Evolutionary conservation across 306 rosid genomes (phyloP).

Genomic region (Cyamopsis tetragonoloba): DNA sequence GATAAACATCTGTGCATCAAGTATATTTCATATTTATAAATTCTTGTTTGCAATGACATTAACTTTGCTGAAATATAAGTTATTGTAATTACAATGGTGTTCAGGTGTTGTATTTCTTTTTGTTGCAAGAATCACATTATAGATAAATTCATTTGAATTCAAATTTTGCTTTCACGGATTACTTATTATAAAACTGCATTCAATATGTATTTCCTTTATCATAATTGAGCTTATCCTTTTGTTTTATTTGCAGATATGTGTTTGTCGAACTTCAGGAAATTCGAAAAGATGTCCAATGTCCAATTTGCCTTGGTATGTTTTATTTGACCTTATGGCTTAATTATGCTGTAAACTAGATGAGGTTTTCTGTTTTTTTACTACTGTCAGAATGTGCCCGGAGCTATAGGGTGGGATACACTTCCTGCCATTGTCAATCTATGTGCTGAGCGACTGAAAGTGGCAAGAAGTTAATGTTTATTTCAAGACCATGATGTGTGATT

Average conservation of each 20-base stretch:
- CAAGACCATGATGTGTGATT: neutral
- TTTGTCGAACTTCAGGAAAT: conserved; percentile 54
- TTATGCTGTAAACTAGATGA: conserved; percentile 1
- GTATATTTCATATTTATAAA: neutral
- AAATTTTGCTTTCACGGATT: neutral
- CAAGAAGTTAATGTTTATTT: conserved; percentile 3
- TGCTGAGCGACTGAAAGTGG: neutral
- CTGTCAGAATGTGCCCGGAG: conserved; percentile 2
- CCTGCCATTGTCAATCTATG: neutral
- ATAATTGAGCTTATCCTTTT: conserved; percentile 11
- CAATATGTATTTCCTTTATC: neutral
- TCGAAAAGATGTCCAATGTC: conserved; percentile 92
- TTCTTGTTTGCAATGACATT: neutral
- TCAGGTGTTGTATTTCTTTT: neutral
- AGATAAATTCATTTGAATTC: neutral
- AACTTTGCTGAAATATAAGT: neutral
- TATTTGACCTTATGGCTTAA: conserved; percentile 20
- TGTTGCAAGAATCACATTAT: neutral
- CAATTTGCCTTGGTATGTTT: conserved; percentile 87
- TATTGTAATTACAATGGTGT: neutral
- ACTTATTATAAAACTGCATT: neutral
- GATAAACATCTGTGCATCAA: neutral
- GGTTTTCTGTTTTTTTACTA: conserved; percentile 11
- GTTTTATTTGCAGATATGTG: conserved; percentile 56
- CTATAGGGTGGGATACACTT: neutral